Evolutionary conservation across 352 stramenopile genomes (phyloP).

Genomic region (Pythium aquatile): DNA sequence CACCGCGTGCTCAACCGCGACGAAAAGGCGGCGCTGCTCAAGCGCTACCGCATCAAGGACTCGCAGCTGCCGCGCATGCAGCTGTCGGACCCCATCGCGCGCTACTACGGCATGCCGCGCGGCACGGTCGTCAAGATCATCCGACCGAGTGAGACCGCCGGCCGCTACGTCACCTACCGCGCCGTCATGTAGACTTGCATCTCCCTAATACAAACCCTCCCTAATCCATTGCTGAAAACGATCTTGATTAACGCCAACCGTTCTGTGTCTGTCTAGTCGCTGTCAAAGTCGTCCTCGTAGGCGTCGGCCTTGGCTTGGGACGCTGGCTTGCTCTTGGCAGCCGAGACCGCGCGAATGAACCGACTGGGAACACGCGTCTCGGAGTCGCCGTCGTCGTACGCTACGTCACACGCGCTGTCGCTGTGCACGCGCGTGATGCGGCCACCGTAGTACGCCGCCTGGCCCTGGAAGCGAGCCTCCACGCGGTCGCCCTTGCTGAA

Average conservation of each 20-base stretch:
- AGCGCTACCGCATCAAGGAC: conserved; percentile 99
- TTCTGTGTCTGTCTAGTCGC: conserved; percentile 27
- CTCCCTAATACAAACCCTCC: conserved; percentile 1
- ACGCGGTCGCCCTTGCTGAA: conserved; percentile 57
- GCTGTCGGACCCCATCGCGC: conserved; percentile 97
- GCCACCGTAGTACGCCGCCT: conserved; percentile 45
- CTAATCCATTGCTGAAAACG: not conserved
- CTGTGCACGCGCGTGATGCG: conserved; percentile 47
- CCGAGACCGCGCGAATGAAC: conserved; percentile 36
- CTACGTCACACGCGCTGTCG: conserved; percentile 60
- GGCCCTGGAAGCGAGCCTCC: conserved; percentile 62
- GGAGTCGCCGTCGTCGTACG: conserved; percentile 74
- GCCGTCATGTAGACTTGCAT: conserved; percentile 94
- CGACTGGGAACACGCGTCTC: conserved; percentile 48
- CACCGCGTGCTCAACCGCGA: conserved; percentile 96
- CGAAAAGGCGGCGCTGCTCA: conserved; percentile 98
- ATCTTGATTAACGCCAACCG: too few species aligned
- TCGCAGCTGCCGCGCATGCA: conserved; percentile 99
- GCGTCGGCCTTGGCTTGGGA: conserved; percentile 15
- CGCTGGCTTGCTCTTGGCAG: conserved; percentile 12
- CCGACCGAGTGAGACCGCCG: conserved; percentile 97
- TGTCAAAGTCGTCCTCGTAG: conserved; percentile 71
- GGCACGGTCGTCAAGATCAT: conserved; percentile 99
- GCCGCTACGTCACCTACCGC: conserved; percentile 99
- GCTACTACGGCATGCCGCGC: conserved; percentile 96